These are phyloP conservation scores for Alternaria conjuncta DNA, from an alignment of 2,329 filamentous ascomycete genomes.

Conservation along the genomic window DNA sequence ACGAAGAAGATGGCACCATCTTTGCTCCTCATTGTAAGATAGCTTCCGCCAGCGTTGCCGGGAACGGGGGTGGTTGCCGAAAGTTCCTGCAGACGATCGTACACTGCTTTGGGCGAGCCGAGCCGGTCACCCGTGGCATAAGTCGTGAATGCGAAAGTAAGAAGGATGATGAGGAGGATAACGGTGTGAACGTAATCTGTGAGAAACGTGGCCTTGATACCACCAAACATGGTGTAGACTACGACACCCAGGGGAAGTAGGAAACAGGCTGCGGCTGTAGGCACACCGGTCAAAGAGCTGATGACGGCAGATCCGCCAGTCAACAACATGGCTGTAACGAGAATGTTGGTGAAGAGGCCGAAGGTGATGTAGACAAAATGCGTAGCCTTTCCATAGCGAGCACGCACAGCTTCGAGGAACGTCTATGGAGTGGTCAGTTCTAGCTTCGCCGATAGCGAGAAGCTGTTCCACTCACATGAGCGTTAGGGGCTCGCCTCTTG, in stretches of 20 bases:
- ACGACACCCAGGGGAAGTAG: slow-evolving; percentile 81
- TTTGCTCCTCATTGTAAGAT: slow-evolving; percentile 83
- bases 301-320: slow-evolving; percentile 79
- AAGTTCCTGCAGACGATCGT: slow-evolving; percentile 76
- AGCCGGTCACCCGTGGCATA: slow-evolving; percentile 76
- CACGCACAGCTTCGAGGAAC: slow-evolving; percentile 82
- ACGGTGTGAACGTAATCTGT: slow-evolving; percentile 88
- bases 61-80: slow-evolving; percentile 72
- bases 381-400: slow-evolving; percentile 76
- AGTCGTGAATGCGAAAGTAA: slow-evolving; percentile 81
- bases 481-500: slow-evolving; percentile 42
- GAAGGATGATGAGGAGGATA: slow-evolving; percentile 82
- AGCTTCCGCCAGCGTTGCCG: slow-evolving; percentile 78
- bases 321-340: slow-evolving; percentile 90
- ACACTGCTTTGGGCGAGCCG: slow-evolving; percentile 77
- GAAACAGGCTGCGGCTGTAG: slow-evolving; percentile 82
- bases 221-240: slow-evolving; percentile 75
- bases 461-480: slow-evolving; percentile 26
- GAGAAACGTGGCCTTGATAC: slow-evolving; percentile 74
- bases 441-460: rapidly evolving
- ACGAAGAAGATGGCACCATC: slow-evolving; percentile 89
- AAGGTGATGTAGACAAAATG: slow-evolving; percentile 84
- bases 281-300: slow-evolving; percentile 63
- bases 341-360: slow-evolving; percentile 78
- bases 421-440: slow-evolving; percentile 61